Evolutionary conservation across 257 asterid genomes (phyloP).

Genomic region (Cordia subcordata): DNA sequence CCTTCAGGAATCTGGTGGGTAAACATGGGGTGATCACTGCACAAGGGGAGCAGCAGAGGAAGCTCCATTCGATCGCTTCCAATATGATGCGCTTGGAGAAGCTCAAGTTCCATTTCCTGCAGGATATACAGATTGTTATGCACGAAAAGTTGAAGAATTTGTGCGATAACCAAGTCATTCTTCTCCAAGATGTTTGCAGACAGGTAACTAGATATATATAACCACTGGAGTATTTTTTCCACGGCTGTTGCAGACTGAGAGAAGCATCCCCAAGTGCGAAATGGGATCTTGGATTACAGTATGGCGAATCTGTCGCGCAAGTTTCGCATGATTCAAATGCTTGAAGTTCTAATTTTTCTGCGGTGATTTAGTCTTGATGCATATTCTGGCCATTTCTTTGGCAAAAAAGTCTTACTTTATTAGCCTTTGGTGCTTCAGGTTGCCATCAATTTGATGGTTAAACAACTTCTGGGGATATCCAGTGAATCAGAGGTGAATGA

Average conservation of each 20-base stretch:
- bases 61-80: conserved; percentile 75
- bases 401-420: not conserved
- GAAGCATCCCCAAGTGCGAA: too few relatives aligned
- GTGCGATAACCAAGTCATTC: conserved; percentile 45
- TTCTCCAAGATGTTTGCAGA: conserved; percentile 77
- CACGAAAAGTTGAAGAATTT: conserved; percentile 33
- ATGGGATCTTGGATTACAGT: too few relatives aligned
- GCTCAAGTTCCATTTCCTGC: conserved; percentile 72
- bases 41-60: conserved; percentile 76
- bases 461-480: conserved; percentile 81
- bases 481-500: conserved; percentile 76
- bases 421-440: conserved; percentile 29
- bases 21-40: conserved; percentile 76
- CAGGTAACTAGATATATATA: conserved; percentile 49
- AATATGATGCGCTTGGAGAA: conserved; percentile 79
- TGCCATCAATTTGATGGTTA: conserved; percentile 88
- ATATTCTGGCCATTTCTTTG: not conserved
- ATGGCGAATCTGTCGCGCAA: too few relatives aligned
- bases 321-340: too few relatives aligned
- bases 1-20: conserved; percentile 86
- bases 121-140: conserved; percentile 57
- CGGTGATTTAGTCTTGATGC: not conserved
- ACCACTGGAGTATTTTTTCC: too few relatives aligned
- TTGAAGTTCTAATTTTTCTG: not conserved
- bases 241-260: too few relatives aligned